Base-by-base conservation (phyloP, 495 filamentous ascomycete species). In the Lichenothelia convexa region DNA sequence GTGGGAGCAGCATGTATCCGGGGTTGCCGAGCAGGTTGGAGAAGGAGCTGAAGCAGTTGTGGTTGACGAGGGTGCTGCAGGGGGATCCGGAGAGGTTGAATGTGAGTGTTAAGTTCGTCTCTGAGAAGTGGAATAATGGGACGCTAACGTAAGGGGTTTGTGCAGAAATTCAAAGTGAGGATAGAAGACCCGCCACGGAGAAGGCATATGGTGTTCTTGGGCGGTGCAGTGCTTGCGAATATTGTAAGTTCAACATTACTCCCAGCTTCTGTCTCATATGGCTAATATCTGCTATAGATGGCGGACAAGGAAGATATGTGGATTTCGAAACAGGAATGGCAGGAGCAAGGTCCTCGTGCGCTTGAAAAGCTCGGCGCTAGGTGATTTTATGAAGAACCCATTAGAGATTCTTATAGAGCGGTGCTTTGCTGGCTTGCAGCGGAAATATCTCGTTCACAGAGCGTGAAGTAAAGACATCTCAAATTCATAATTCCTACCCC, bases 281-380 rank as follows among this genome's bases (percentile, higher is more conserved):
- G 15, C 32, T 38, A 30, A 40, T 51, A 26, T 46, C 29, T 21
- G n/a, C n/a, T n/a, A 23, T 40, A 75, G 71, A 95, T 97, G 76
- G 84, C 89, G 34, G 85, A 95, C 56, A 93, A 93, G 60, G 81
- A 93, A 49, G 77, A 78, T 54, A 97, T 97, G 89, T 97, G 89
- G 89, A 87, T 97, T 36, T 75, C 78, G 34, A 93, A 93, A 64
- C 67, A 78, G 50, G 91, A 97, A 59, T 97, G 91, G 91, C 65
- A 84, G 50, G 89, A 97, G 63, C 77, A 92, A 57, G 89, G 89
- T 13, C 51, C 77, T n/a, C 67, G 79, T 31, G 75, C 75, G 34
- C 61, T 97, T 50, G 81, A 82, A 57, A 97, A 94, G 63, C 68
- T 97, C 38, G 89, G 89, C 2, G 78, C 81, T 24, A 75, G 86